phyloP scores from a whole-genome alignment of 2,329 filamentous ascomycete species.

The Pseudocercospora musae region DNA sequence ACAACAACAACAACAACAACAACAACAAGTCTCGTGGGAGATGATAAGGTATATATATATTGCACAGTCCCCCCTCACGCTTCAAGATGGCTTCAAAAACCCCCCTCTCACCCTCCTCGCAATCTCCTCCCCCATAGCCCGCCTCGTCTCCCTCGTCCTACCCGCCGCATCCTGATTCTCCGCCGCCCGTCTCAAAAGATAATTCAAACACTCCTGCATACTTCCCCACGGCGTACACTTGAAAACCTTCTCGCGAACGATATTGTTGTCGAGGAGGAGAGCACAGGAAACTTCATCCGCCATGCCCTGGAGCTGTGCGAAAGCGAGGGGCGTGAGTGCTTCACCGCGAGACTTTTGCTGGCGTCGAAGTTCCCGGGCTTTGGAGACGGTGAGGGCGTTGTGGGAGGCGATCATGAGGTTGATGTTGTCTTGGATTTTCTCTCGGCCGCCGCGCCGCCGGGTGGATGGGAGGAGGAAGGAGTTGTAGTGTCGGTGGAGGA shows the following conservation, averaged over 20 bases:
- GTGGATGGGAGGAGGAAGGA: conserved; percentile 47
- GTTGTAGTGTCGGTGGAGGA: conserved; percentile 64
- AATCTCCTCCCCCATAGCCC: conserved; percentile 52
- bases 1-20: no score
- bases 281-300: conserved; percentile 79
- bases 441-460: conserved; percentile 25
- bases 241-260: conserved; percentile 46
- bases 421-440: conserved; percentile 41
- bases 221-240: conserved; percentile 58
- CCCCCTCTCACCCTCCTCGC: conserved; percentile 24
- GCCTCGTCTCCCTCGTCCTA: conserved; percentile 51
- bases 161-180: conserved; percentile 61
- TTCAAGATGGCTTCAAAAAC: no score
- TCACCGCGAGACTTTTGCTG: conserved; percentile 41
- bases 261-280: conserved; percentile 48
- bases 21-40: no score
- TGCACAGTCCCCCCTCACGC: no score
- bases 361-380: conserved; percentile 50
- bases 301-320: conserved; percentile 90
- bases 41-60: no score
- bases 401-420: conserved; percentile 76
- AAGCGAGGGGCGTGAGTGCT: conserved; percentile 51
- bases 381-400: conserved; percentile 68
- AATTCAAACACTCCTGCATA: conserved; percentile 75
- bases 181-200: conserved; percentile 56